Conservation (phyloP, 345 rosid genomes). For the Sonneratia alba region DNA sequence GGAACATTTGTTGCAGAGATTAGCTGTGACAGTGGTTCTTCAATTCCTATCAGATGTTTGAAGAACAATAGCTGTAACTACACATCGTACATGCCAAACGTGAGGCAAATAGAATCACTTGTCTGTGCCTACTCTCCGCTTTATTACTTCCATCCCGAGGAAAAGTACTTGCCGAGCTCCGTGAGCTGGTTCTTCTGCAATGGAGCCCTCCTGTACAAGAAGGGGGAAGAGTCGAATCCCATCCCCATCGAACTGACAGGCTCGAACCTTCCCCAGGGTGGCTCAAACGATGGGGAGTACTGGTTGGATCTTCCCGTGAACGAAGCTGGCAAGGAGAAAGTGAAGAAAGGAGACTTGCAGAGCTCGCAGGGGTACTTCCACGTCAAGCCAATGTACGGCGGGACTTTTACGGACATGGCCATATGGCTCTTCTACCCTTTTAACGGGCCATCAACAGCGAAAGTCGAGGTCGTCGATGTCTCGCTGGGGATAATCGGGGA, state of each 20-base stretch:
- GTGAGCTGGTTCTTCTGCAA: slow-evolving; percentile 63
- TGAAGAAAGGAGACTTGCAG: slow-evolving; percentile 56
- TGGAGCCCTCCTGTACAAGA: slow-evolving; percentile 62
- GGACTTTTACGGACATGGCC: slow-evolving; percentile 62
- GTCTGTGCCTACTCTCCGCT: slow-evolving; percentile 48
- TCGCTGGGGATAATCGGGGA: slow-evolving; percentile 60
- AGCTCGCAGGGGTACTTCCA: slow-evolving; percentile 49
- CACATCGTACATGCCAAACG: slow-evolving; percentile 53
- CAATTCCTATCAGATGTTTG: slow-evolving; percentile 37
- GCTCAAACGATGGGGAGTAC: slow-evolving; percentile 53
- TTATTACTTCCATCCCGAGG: slow-evolving; percentile 69
- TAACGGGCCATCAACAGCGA: slow-evolving; percentile 67
- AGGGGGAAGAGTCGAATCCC: slow-evolving; percentile 60
- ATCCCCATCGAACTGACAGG: slow-evolving; percentile 38
- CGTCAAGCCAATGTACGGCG: slow-evolving; percentile 69
- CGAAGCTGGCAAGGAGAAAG: slow-evolving; percentile 33
- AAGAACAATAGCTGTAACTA: slow-evolving; percentile 33
- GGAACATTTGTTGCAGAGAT: slow-evolving; percentile 53
- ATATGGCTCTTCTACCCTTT: slow-evolving; percentile 81
- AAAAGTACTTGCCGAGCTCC: slow-evolving; percentile 60
- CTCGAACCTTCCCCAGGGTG: slow-evolving; percentile 81
- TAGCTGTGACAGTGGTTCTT: slow-evolving; percentile 1
- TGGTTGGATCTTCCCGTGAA: slow-evolving; percentile 75
- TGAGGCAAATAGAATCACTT: slow-evolving; percentile 32
- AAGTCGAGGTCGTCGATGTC: slow-evolving; percentile 43